Evolutionary conservation across 495 filamentous ascomycete species (phyloP), one percentile per base, ranked within the genome.

Genomic region (Pseudoneurospora amorphoporcata): DNA sequence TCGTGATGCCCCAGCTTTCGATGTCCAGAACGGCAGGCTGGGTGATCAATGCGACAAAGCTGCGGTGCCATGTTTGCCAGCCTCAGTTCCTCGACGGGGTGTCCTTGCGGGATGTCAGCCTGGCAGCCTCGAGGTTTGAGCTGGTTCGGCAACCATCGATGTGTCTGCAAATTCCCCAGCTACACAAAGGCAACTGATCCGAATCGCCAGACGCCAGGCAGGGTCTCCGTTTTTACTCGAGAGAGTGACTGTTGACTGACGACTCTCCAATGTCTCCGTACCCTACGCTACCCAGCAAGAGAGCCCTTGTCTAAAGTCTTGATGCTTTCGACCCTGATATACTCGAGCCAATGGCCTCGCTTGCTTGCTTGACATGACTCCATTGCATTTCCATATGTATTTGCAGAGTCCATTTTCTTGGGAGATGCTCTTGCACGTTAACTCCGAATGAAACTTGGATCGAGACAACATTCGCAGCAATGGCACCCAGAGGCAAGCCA

Each of bases 111-210:
- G 39, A 35, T 71, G 72, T 68, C 72, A 72, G 23, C 71, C 69
- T n/a, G 29, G 53, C 75, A 75, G 73, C 71, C 75, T 65, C 29
- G 14, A 65, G 53, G 53, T 23, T 76, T 72, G 73, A 69, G 58
- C 74, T 76, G 71, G 45, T 70, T 58, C 32, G 39, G 7, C 53
- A 37, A 32, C 23, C 23, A 61, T 61, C 23, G 23, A 61, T 61
- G 53, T 61, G 53, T 61, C 53, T 61, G 53, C 53, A 61, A 61
- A 32, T 32, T 35, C 35, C 42, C 37, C 47, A 58, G 74, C 72
- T 42, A 69, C 72, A 75, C 72, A 70, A 47, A 47, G 68, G 53
- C 16, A 65, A 37, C 47, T 37, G 65, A 75, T 72, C 74, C 70
- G 72, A 72, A 43, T 74, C 74, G 74, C 72, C 72, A 65, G 7